These are phyloP conservation scores for Triticum aestivum DNA, from an alignment of 176 grass and related monocot species.

Conservation along the genomic window DNA sequence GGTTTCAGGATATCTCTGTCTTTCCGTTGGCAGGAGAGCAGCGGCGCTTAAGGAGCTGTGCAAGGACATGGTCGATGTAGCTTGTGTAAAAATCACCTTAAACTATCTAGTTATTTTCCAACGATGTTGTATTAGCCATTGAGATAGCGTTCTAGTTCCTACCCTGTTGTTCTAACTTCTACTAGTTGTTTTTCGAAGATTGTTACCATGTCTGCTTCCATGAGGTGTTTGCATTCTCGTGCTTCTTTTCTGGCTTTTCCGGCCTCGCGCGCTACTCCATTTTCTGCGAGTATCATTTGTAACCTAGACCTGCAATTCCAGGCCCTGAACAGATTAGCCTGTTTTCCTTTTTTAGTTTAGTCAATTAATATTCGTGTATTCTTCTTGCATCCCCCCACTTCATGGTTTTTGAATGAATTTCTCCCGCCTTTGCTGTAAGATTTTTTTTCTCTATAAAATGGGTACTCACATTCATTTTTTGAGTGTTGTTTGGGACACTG, in stretches of 20 bases:
- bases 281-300: neutral
- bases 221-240: neutral
- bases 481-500: too few relatives aligned
- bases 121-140: neutral
- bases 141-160: neutral
- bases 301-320: too few relatives aligned
- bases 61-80: neutral
- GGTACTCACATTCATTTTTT: too few relatives aligned
- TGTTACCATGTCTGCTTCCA: neutral
- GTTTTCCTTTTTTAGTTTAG: too few relatives aligned
- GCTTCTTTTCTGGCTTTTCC: too few relatives aligned
- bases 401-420: too few relatives aligned
- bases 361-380: too few relatives aligned
- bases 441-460: too few relatives aligned
- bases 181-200: neutral
- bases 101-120: neutral
- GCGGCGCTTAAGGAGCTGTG: neutral
- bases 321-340: too few relatives aligned
- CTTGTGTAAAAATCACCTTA: slow-evolving; percentile 3
- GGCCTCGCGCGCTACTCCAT: neutral
- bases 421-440: too few relatives aligned
- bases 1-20: slow-evolving; percentile 13
- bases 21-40: neutral
- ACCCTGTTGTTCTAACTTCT: neutral
- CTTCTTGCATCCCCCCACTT: neutral